These are phyloP conservation scores for Populus hybrid DNA, from an alignment of 441 rosid genomes.

Conservation along the genomic window DNA sequence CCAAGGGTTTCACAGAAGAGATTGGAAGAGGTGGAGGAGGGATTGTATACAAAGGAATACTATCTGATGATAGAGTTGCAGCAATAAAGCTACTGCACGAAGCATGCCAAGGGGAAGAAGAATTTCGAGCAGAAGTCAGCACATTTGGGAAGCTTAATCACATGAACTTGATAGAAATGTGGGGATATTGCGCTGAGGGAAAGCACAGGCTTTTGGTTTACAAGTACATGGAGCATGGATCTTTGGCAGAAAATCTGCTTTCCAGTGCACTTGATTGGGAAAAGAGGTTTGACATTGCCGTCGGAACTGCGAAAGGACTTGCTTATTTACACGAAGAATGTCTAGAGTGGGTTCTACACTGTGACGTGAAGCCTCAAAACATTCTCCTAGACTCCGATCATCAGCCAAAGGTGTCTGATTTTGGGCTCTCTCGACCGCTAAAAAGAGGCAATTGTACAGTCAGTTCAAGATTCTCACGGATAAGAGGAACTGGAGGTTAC, in stretches of 20 bases:
- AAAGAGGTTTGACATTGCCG: slow-evolving; percentile 19
- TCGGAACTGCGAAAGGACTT: slow-evolving; percentile 22
- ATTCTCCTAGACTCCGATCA: slow-evolving; percentile 17
- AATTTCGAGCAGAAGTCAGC: slow-evolving; percentile 24
- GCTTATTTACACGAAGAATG: slow-evolving; percentile 31
- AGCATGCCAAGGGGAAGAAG: slow-evolving; percentile 21
- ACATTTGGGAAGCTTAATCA: slow-evolving; percentile 27
- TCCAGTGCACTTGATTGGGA: slow-evolving; percentile 14
- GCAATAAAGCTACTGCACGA: slow-evolving; percentile 22
- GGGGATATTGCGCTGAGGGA: slow-evolving; percentile 26
- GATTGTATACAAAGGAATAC: slow-evolving; percentile 63
- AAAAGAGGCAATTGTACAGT: slow-evolving; percentile 6
- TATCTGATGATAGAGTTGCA: slow-evolving; percentile 10
- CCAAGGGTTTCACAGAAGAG: slow-evolving; percentile 56
- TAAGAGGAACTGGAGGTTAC: slow-evolving; percentile 30
- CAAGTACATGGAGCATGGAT: slow-evolving; percentile 25
- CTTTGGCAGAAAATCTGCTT: slow-evolving; percentile 12
- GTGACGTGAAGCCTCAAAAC: slow-evolving; percentile 27
- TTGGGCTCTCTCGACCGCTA: slow-evolving; percentile 15
- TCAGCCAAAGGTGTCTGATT: slow-evolving; percentile 26
- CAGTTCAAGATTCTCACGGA: neutral
- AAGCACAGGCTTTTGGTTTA: slow-evolving; percentile 25
- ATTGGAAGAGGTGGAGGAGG: slow-evolving; percentile 85
- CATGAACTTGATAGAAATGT: slow-evolving; percentile 26
- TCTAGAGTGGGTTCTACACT: slow-evolving; percentile 28